Conservation (phyloP, 2,329 filamentous ascomycete genomes). For the Cordyceps pruinosa region DNA sequence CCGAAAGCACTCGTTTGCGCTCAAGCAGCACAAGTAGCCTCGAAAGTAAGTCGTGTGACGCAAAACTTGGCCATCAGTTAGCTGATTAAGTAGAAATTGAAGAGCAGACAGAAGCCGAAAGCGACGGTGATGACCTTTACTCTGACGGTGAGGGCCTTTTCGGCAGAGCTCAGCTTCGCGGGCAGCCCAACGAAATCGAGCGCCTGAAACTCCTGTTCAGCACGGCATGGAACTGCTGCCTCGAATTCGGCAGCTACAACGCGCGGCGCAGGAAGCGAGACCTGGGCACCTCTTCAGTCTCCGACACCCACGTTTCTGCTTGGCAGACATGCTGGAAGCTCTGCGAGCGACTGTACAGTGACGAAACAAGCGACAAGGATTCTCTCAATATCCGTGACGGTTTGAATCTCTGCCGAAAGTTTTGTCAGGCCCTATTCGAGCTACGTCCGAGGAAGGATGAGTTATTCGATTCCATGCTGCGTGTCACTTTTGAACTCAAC, state of each 20-base stretch:
- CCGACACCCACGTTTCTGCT: constrained; percentile 75
- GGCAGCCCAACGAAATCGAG: constrained; percentile 51
- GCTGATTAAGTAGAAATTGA: constrained; percentile 45
- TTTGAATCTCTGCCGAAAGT: constrained; percentile 81
- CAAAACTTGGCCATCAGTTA: neutral
- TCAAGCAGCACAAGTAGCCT: constrained; percentile 68
- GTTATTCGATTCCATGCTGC: constrained; percentile 72
- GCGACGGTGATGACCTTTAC: constrained; percentile 45
- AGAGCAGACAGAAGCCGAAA: constrained; percentile 44
- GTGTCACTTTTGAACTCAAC: constrained; percentile 91
- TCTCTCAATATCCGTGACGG: constrained; percentile 64
- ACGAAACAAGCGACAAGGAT: constrained; percentile 62
- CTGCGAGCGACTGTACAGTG: constrained; percentile 82
- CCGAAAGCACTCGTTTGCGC: constrained; percentile 47
- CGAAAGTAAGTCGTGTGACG: constrained; percentile 52
- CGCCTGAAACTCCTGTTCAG: constrained; percentile 68
- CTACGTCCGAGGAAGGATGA: constrained; percentile 73
- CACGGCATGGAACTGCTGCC: constrained; percentile 9
- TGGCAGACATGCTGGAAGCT: constrained; percentile 94
- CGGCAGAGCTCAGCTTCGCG: constrained; percentile 60
- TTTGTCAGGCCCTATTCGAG: constrained; percentile 88
- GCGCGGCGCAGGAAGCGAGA: constrained; percentile 8
- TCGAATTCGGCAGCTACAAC: constrained; percentile 11
- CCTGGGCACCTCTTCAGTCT: constrained; percentile 22
- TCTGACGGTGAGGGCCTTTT: constrained; percentile 63